A percentile compares a stretch with the other conserved stretches of the same genome.
phyloP scores from a whole-genome alignment of 345 rosid species.

The Brassica juncea region DNA sequence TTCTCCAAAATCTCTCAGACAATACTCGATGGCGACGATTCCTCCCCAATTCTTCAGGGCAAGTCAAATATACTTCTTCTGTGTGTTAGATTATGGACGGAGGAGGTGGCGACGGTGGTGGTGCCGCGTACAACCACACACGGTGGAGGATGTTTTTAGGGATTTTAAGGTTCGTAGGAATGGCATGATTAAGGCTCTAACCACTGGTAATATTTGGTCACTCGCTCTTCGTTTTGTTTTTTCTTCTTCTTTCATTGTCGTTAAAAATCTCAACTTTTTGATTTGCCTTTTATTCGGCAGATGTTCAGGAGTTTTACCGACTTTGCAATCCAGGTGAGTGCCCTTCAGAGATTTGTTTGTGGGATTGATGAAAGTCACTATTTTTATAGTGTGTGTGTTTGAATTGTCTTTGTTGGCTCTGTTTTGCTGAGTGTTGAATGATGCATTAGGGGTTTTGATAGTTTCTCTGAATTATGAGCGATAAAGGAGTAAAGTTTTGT shows the following conservation, averaged over 20 bases:
- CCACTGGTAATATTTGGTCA: conserved; percentile 45
- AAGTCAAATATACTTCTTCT: conserved; percentile 43
- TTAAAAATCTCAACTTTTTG: background rate
- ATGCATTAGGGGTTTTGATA: conserved; percentile 28
- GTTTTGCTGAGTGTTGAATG: background rate
- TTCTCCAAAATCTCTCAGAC: no score
- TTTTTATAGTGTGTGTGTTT: background rate
- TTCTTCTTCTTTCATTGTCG: background rate
- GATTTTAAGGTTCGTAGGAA: conserved; percentile 76
- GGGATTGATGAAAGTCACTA: conserved; percentile 5
- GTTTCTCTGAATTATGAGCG: conserved; percentile 18
- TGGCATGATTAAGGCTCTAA: conserved; percentile 74
- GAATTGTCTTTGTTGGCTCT: background rate
- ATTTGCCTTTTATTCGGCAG: conserved; percentile 40
- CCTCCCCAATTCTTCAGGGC: conserved; percentile 6
- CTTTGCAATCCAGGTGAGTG: conserved; percentile 78
- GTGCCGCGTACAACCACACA: conserved; percentile 61
- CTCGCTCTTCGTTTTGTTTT: background rate
- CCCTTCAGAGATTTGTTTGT: conserved; percentile 20
- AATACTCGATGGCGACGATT: no score
- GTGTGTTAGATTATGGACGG: conserved; percentile 46
- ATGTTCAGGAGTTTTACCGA: conserved; percentile 65
- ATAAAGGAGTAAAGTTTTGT: no score
- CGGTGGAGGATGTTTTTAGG: conserved; percentile 69
- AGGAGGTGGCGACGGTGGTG: conserved; percentile 49